phyloP scores from a whole-genome alignment of 768 basidiomycete genomes.

The Infundibulicybe gibba region DNA sequence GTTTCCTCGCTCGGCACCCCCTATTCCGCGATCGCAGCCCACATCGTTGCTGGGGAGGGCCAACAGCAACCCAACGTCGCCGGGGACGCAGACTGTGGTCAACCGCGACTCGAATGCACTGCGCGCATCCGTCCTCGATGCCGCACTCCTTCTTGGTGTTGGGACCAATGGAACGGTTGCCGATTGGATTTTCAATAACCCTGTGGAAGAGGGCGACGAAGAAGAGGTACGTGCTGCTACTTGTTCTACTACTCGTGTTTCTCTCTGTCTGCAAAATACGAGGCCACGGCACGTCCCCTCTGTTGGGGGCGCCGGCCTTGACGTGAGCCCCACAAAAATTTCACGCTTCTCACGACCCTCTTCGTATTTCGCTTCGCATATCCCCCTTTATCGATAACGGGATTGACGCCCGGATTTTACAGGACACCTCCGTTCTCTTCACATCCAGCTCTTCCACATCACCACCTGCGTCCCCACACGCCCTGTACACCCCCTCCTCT shows the following conservation, averaged over 20 bases:
- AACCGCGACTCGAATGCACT: slow-evolving; percentile 55
- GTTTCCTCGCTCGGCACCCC: slow-evolving; percentile 23
- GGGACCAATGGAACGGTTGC: slow-evolving; percentile 56
- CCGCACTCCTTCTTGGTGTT: slow-evolving; percentile 65
- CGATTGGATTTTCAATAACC: slow-evolving; percentile 70
- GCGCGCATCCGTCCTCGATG: slow-evolving; percentile 73
- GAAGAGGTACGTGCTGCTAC: slow-evolving; percentile 23
- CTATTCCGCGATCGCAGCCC: slow-evolving; percentile 17
- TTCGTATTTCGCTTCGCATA: no score
- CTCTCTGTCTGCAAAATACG: not conserved
- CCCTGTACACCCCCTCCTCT: not conserved
- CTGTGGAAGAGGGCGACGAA: slow-evolving; percentile 55
- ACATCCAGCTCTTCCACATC: not conserved
- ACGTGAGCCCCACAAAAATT: no score
- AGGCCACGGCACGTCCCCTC: not conserved
- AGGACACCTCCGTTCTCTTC: slow-evolving; percentile 11
- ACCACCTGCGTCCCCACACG: not conserved
- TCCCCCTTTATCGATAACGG: no score
- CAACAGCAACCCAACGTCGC: slow-evolving; percentile 3
- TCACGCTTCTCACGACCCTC: no score
- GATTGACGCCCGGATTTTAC: no score
- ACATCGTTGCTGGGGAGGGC: slow-evolving; percentile 8
- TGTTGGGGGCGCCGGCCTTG: no score
- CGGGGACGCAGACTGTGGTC: not conserved
- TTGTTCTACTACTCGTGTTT: no score